Evolutionary conservation across 805 yeast genomes (phyloP).

Genomic region (Nakazawaea sp.): DNA sequence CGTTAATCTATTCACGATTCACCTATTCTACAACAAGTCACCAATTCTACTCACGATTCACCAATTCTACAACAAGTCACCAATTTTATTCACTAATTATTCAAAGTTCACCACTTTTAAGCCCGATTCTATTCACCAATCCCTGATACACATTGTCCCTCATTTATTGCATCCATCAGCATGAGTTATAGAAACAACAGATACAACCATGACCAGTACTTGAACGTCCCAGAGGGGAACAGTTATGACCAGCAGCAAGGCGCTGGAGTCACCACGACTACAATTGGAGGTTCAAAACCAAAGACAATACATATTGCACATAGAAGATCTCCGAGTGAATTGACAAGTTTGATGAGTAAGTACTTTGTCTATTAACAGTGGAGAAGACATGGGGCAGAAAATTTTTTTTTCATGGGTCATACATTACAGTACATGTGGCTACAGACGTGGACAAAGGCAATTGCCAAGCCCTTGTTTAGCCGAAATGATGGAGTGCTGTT

Average conservation of each 20-base stretch:
- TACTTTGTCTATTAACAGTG: background rate
- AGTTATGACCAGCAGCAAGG: background rate
- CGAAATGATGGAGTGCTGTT: too few species aligned
- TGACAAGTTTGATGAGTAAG: constrained; percentile 81
- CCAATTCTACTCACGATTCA: too few species aligned
- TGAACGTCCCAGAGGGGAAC: constrained; percentile 1
- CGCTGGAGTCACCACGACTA: constrained; percentile 19
- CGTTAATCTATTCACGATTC: too few species aligned
- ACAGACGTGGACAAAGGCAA: too few species aligned
- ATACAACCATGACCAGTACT: constrained; percentile 4
- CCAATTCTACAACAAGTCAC: too few species aligned
- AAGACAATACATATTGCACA: constrained; percentile 89
- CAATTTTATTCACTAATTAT: too few species aligned
- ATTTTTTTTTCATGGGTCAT: background rate
- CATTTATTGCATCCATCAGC: background rate
- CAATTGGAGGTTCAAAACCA: constrained; percentile 31
- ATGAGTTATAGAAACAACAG: constrained; percentile 7
- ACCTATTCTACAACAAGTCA: too few species aligned
- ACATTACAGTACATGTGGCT: too few species aligned
- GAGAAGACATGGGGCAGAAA: background rate
- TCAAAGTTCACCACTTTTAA: too few species aligned
- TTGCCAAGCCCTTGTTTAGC: too few species aligned
- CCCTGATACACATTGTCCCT: background rate
- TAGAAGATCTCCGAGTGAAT: constrained; percentile 90
- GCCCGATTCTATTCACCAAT: too few species aligned